Base-by-base conservation (phyloP, 1,139 yeast genomes). In the Meyerozyma sp. region DNA sequence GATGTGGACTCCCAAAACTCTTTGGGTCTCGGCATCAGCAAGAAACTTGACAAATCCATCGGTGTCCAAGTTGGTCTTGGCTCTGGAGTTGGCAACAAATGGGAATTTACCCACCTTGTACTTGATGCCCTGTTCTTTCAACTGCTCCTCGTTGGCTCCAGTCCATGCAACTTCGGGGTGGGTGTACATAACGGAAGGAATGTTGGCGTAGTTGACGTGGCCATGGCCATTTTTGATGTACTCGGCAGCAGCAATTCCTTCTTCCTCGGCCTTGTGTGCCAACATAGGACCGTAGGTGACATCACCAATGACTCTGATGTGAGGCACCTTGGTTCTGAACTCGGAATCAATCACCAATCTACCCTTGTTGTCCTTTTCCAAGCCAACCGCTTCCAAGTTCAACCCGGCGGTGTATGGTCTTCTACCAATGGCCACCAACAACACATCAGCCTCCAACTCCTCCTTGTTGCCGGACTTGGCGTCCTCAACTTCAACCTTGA, bases 261-360 rank as follows among this genome's bases (percentile, higher is more conserved):
- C 99, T 69, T 94, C 99, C 76, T 94, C 99, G 50, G 99, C 99
- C 79, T 94, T 94, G 80, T 94, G 99, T 51, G 99, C 99, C 73
- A 94, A 81, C 99, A 94, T 94, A 58, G 96, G 94, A 58, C 98
- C 98, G 58, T 88, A 93, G 40, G 98, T 94, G 48, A 84, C 97
- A 65, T 94, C 99, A 67, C 99, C 99, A 68, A 93, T 89, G 58
- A 90, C 95, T 69, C 96, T 88, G 63, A 94, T 91, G 72, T 94
- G 95, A 49, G 90, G 85, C 70, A 77, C 81, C 70, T 87, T 91
- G 56, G 98, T 87, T 72, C 88, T 85, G 80, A 80, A 93, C 74
- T 93, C 90, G 50, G 87, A 84, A 68, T 94, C 98, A 62, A 94
- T 91, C 46, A 94, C 93, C 60, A 93, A 76, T 66, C 98, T 85